Base-by-base conservation (phyloP, 495 filamentous ascomycete species). In the Penicillium tannophilum region DNA sequence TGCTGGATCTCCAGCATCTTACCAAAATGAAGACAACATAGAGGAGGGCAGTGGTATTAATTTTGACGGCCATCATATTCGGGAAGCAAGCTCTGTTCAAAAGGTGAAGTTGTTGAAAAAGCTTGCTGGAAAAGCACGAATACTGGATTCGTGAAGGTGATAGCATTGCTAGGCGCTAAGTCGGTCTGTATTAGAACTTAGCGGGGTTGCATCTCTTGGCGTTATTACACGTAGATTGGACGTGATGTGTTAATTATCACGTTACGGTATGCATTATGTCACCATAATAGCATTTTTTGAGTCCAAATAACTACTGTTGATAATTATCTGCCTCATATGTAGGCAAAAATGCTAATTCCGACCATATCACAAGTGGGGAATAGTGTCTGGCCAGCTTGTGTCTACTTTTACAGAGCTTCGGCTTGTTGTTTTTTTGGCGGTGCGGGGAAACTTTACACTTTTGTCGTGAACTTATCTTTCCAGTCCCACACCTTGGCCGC, bases 1-100 rank as follows among this genome's bases (percentile, higher is more conserved):
- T 12, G 42, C 53, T 33, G 26, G 26, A 55, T 55, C 23, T 46
- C 11, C 16, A 55, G 33, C 26, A 33, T 55, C 53, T 46, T 47
- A 55, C 53, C 41, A 55, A 5, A 55, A 55, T 41, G 7, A 55
- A 55, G 23, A 55, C 53, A 41, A 55, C 28, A 31, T 28, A 28
- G 47, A 31, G 26, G 41, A 55, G 53, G 41, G 41, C 23, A 46
- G 41, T 47, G 31, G 26, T 20, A 55, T 55, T 41, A 39, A 55
- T 46, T 26, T 55, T 46, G 24, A 55, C 30, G 41, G 53, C 42
- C 41, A 55, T 46, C 36, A 8, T 54, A 28, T 30, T 45, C 17
- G 1, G 44, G 24, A 5, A 17, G n/a, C 23, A 3, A 46, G n/a
- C 10, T 46, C 20, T 23, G 1, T 23, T 23, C 20, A 23, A 23